Percentiles rank a stretch among this genome's conserved stretches.
Evolutionary conservation across 768 basidiomycete genomes (phyloP).

Genomic region (Termitomyces sp.): DNA sequence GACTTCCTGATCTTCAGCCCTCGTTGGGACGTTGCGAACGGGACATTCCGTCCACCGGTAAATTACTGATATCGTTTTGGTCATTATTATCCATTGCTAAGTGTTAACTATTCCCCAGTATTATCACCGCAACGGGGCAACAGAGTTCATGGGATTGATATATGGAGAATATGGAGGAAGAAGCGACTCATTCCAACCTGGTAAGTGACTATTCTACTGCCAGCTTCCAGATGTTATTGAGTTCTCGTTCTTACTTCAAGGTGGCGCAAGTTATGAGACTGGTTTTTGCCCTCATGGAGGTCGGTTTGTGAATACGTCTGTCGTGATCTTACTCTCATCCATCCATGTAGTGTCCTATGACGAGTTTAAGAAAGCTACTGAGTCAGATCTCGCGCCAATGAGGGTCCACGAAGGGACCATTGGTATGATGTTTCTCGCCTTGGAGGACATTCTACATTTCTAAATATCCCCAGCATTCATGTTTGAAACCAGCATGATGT

Average conservation of each 20-base stretch:
- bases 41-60: conserved; percentile 63
- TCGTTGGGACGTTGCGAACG: conserved; percentile 60
- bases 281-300: conserved; percentile 68
- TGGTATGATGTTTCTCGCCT: conserved; percentile 30
- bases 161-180: conserved; percentile 65
- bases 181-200: conserved; percentile 61
- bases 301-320: conserved; percentile 21
- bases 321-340: neutral
- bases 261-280: conserved; percentile 59
- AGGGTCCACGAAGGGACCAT: conserved; percentile 53
- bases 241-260: conserved; percentile 19
- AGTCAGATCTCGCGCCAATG: conserved; percentile 50
- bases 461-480: conserved; percentile 44
- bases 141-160: conserved; percentile 65
- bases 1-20: conserved; percentile 67
- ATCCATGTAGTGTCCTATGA: conserved; percentile 50
- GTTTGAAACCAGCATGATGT: conserved; percentile 64
- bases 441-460: neutral
- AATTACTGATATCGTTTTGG: conserved; percentile 13
- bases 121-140: conserved; percentile 62
- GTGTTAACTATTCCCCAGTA: conserved; percentile 38
- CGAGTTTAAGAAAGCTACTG: conserved; percentile 54
- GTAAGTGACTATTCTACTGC: conserved; percentile 25
- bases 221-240: neutral
- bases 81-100: neutral